Base-by-base conservation (phyloP, 768 basidiomycete genomes). In the Rhodotorula paludigena region DNA sequence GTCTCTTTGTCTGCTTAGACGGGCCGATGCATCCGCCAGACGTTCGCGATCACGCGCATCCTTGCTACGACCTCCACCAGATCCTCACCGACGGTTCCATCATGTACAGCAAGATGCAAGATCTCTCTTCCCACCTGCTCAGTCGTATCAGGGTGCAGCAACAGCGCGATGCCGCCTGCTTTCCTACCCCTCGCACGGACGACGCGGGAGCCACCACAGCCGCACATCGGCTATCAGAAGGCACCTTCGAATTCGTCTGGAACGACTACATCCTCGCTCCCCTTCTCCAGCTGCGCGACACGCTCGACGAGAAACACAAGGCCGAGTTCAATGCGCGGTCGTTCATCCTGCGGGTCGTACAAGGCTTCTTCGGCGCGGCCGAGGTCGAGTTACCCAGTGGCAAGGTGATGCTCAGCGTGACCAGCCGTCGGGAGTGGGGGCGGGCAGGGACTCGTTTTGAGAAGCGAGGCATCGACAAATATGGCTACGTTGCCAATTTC, bases 381-480 rank as follows among this genome's bases (percentile, higher is more conserved):
- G 75, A 80, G 14, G 56, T 64, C 20, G 59, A 64, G 42, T 78
- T 82, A n/a, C 81, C 78, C 60, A 70, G 82, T 52, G 81, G 81
- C 0, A 77, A 81, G 10, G 85, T 90, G 8, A 86, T 89, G 68
- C 89, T 94, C 71, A 81, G 87, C 28, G 81, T 97, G 48, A 83
- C 92, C 35, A 94, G 92, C 9, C 82, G 94, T 51, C 81, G 93
- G 21, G 90, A 90, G 47, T 83, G 87, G 71, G 85, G 92, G 75
- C 84, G 94, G 55, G 92, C 91, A 8, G 94, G 94, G 2, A 80
- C 97, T 72, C 81, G 94, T 59, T 97, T 92, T 79, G 92, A 96
- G 77, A 84, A 94, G 55, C 82, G 94, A 75, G 93, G 94, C 4
- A 86, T 97, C 56, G 93, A 97, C 73, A 92, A 93, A 69, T 87